Base-by-base conservation (phyloP, 257 asterid genomes). In the Linderniella brevidens region DNA sequence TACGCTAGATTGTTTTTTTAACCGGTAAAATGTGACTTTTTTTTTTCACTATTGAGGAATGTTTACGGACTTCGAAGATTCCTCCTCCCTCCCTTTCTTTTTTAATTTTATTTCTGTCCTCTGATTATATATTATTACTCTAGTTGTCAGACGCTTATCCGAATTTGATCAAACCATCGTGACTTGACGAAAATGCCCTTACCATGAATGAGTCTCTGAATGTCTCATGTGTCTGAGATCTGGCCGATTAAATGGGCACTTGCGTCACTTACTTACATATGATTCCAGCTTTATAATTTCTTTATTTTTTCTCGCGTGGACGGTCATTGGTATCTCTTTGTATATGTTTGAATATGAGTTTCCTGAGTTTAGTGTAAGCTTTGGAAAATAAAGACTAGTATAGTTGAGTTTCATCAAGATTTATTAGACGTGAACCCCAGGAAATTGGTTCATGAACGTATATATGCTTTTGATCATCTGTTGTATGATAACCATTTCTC, bases 401-500 rank as follows among this genome's bases (percentile, higher is more conserved):
- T 25, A 25, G 32, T 25, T 25, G 32, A 25, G 32, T 19, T n/a
- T 52, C 12, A 35, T 44, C 39, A 19, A 14, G 20, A 41, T 9
- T n/a, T 10, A 9, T 48, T 20, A 12, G 4, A 11, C 13, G 39
- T 13, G 13, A 42, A 32, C 46, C 13, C 37, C n/a, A 13, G 45
- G 41, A 11, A 53, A 13, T 0, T 35, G 13, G n/a, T n/a, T n/a
- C n/a, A n/a, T n/a, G n/a, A n/a, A n/a, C n/a, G n/a, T n/a, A n/a
- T 54, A 35, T 12, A 10, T 48, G 12, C 32, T 25, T 8, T 54
- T 52, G n/a, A n/a, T 48, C 18, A 35, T 52, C 46, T 5, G 16
- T 38, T 12, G 50, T 12, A 42, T 41, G 48, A 17, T 13, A 46
- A 54, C 18, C 11, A 49, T 41, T 40, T 59, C 57, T 25, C 32